These are phyloP conservation scores for Zostera marina DNA, from an alignment of 116 monocot genomes.

Conservation along the genomic window DNA sequence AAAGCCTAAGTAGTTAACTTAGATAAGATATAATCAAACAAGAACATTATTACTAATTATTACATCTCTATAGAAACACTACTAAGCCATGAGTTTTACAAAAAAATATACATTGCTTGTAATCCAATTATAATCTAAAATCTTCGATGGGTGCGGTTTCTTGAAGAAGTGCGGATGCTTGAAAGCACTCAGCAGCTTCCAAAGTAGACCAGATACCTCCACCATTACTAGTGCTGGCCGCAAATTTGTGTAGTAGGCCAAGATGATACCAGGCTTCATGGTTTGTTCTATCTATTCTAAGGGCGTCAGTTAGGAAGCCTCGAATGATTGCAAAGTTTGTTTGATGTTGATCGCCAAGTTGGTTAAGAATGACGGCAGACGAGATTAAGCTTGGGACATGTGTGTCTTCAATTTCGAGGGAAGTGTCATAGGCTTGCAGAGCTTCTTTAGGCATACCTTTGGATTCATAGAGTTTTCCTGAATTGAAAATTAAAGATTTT, in stretches of 20 bases:
- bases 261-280: slow-evolving; percentile 72
- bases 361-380: slow-evolving; percentile 36
- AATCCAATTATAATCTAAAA: slow-evolving; percentile 31
- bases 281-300: slow-evolving; percentile 61
- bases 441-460: slow-evolving; percentile 60
- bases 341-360: slow-evolving; percentile 24
- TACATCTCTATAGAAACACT: too few species aligned
- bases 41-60: too few species aligned
- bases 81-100: too few species aligned
- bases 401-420: slow-evolving; percentile 42
- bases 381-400: slow-evolving; percentile 90
- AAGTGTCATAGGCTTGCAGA: slow-evolving; percentile 44
- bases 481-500: not conserved
- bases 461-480: slow-evolving; percentile 65
- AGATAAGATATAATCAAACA: too few species aligned
- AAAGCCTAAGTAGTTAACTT: not conserved
- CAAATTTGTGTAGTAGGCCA: slow-evolving; percentile 43
- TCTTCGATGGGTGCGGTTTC: slow-evolving; percentile 84
- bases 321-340: slow-evolving; percentile 15
- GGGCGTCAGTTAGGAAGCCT: slow-evolving; percentile 65
- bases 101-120: not conserved
- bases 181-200: slow-evolving; percentile 83
- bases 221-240: slow-evolving; percentile 1
- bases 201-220: slow-evolving; percentile 9
- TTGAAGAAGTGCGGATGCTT: slow-evolving; percentile 69